These are phyloP conservation scores for Chlorella variabilis DNA, from an alignment of 163 green algal genomes.

Conservation along the genomic window DNA sequence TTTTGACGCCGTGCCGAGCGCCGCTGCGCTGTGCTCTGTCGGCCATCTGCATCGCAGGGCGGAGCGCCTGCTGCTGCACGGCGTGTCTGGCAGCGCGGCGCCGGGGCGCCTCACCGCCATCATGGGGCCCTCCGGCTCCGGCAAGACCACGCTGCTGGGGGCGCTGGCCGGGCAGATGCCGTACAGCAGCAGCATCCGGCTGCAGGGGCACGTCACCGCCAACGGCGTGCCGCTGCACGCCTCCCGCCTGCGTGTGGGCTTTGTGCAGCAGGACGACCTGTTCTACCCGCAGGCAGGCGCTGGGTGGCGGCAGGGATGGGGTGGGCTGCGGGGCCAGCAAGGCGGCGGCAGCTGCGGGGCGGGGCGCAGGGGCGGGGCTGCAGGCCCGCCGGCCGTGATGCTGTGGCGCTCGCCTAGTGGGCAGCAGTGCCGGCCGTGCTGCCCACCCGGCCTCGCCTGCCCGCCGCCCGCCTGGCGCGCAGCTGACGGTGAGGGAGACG, in stretches of 20 bases:
- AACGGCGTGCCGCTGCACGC: constrained; percentile 58
- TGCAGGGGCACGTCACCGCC: constrained; percentile 57
- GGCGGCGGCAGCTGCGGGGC: too few relatives aligned
- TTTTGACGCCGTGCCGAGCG: too few relatives aligned
- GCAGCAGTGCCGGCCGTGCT: neutral
- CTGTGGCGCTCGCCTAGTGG: neutral
- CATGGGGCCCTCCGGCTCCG: constrained; percentile 73
- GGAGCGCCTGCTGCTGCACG: constrained; percentile 60
- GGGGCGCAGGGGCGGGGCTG: too few relatives aligned
- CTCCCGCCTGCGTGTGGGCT: constrained; percentile 66
- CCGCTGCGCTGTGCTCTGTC: too few relatives aligned
- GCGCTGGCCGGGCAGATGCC: constrained; percentile 80
- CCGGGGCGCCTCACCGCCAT: constrained; percentile 78
- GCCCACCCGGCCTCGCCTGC: neutral
- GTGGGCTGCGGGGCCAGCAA: neutral
- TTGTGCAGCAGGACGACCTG: constrained; percentile 95
- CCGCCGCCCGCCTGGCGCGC: neutral
- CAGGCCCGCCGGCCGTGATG: too few relatives aligned
- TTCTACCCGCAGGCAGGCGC: constrained; percentile 82
- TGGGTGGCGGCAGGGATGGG: neutral
- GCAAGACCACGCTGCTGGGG: constrained; percentile 91
- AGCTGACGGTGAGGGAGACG: constrained; percentile 91
- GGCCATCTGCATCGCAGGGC: too few relatives aligned
- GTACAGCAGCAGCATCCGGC: constrained; percentile 39
- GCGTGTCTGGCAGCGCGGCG: constrained; percentile 58